A percentile compares a stretch with the other conserved stretches of the same genome.
Conservation (phyloP, 257 asterid species). For the Orobanche coerulescens region DNA sequence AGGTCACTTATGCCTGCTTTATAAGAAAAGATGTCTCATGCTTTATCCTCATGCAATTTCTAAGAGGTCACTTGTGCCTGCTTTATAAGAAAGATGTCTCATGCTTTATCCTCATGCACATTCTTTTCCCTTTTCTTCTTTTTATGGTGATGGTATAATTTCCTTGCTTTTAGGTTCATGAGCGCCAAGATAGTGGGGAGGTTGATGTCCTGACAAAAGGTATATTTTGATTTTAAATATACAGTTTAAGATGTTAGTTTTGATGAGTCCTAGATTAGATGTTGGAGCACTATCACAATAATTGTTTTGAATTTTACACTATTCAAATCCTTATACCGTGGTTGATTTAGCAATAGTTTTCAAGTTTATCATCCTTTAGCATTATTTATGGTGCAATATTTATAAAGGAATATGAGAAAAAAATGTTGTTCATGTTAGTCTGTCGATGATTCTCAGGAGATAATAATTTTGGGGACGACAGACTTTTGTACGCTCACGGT, state of each 20-base stretch:
- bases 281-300: neutral
- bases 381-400: slow-evolving; percentile 6
- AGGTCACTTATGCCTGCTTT: slow-evolving; percentile 8
- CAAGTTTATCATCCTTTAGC: slow-evolving; percentile 1
- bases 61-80: no score
- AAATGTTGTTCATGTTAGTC: slow-evolving; percentile 17
- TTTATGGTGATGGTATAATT: neutral
- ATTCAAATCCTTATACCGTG: slow-evolving; percentile 12
- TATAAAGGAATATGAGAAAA: neutral
- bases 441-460: slow-evolving; percentile 56
- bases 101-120: neutral
- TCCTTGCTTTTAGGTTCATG: slow-evolving; percentile 69
- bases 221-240: slow-evolving; percentile 17
- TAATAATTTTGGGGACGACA: slow-evolving; percentile 88
- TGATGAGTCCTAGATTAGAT: neutral
- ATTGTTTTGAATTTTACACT: neutral
- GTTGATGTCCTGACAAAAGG: slow-evolving; percentile 98
- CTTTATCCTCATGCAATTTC: neutral
- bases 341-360: neutral
- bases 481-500: slow-evolving; percentile 93
- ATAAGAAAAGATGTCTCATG: neutral
- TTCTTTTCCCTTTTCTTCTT: neutral
- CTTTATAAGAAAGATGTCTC: neutral
- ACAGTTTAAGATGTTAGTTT: neutral
- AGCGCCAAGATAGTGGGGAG: slow-evolving; percentile 79